Base-by-base conservation (phyloP, 2,329 filamentous ascomycete species). In the Colletotrichum costaricense region DNA sequence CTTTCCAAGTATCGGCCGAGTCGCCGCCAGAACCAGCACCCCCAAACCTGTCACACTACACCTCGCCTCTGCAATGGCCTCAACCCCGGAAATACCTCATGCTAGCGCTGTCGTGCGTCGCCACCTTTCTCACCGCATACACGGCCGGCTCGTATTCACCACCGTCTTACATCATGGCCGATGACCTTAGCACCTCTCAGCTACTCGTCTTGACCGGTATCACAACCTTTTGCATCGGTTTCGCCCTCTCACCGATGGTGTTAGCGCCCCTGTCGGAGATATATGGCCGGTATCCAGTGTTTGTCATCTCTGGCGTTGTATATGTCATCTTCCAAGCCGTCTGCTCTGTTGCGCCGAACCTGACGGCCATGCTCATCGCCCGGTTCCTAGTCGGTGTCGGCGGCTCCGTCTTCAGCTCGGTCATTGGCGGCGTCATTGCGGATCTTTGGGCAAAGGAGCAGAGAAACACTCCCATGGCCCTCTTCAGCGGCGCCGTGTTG, bases 351-450 rank as follows among this genome's bases (percentile, higher is more conserved):
- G 93, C 94, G 6, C 86, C 87, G 0, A 89, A 89, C 2, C 90
- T 94, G 75, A 89, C 89, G 0, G 94, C 93, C 3, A 93, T 98
- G 88, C 81, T 97, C 0, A 83, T 95, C 2, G 89, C 92, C 0
- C 90, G 95, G 1, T 93, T 98, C 79, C 87, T 97, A 59, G 89
- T 91, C 11, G 95, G 95, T 1, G 90, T 91, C n/a, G 94, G 93
- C 7, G 92, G 90, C 6, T 95, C 92, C 62, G 91, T 88, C 0
- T 97, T 97, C 79, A 95, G 93, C 57, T 97, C 94, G 26, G 95
- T 98, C 88, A 93, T 97, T 0, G 95, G 95, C n/a, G 95, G 95
- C 4, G 93, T 98, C 4, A 93, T 98, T 54, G 93, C 93, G 63
- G 95, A 98, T 79, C 89, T 98, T 72, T 98, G 95, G 84, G 90